These are phyloP conservation scores for Globisporangium lucens DNA, from an alignment of 352 stramenopile genomes.

Conservation along the genomic window DNA sequence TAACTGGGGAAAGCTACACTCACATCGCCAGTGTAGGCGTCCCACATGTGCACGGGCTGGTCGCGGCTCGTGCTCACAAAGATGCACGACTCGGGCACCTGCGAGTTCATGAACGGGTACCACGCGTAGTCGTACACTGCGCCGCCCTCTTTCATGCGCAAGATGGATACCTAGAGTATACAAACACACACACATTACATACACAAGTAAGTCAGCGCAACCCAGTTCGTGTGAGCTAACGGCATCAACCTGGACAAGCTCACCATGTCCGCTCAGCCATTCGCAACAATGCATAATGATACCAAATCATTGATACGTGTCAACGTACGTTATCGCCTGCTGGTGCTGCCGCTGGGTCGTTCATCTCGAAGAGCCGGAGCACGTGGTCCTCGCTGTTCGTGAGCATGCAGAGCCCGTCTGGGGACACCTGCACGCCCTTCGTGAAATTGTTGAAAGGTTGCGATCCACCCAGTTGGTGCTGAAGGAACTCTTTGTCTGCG, in stretches of 20 bases:
- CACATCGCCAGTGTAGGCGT: constrained; percentile 80
- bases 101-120: constrained; percentile 86
- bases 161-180: constrained; percentile 10
- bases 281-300: no score
- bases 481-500: background rate
- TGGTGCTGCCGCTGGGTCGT: constrained; percentile 3
- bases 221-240: background rate
- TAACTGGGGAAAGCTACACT: background rate
- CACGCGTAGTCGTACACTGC: constrained; percentile 87
- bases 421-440: constrained; percentile 66
- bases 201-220: background rate
- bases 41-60: constrained; percentile 90
- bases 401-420: constrained; percentile 84
- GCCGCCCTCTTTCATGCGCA: constrained; percentile 73
- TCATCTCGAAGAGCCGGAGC: constrained; percentile 77
- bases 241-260: background rate
- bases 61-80: constrained; percentile 86
- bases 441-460: constrained; percentile 64
- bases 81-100: constrained; percentile 71
- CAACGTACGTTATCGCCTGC: background rate
- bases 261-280: no score
- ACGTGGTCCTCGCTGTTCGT: constrained; percentile 81
- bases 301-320: no score
- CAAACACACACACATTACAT: background rate
- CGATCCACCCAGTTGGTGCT: background rate